Conservation (phyloP, 2,329 filamentous ascomycete genomes). For the Penicillium sp. region DNA sequence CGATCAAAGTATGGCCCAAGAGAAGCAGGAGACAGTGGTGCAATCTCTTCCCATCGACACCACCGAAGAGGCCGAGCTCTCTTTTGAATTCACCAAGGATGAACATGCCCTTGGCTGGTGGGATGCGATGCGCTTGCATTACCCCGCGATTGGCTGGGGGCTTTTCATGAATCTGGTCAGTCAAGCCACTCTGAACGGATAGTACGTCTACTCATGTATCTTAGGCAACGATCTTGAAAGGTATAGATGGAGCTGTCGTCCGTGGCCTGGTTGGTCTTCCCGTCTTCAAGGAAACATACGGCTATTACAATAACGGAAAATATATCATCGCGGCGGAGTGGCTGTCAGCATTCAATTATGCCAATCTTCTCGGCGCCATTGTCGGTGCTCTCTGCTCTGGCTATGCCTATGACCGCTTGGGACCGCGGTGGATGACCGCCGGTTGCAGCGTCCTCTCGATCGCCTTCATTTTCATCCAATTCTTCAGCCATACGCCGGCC, state of each 20-base stretch:
- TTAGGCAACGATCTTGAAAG: slow-evolving; percentile 20
- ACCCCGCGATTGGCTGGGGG: slow-evolving; percentile 24
- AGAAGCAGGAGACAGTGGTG: slow-evolving; percentile 13
- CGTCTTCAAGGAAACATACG: slow-evolving; percentile 25
- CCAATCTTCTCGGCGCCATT: slow-evolving; percentile 23
- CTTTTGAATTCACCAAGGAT: slow-evolving; percentile 19
- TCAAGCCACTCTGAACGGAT: not conserved
- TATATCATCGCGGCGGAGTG: slow-evolving; percentile 25
- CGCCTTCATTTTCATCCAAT: slow-evolving; percentile 56
- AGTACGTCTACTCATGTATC: not conserved
- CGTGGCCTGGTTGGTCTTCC: slow-evolving; percentile 25
- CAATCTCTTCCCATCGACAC: slow-evolving; percentile 13
- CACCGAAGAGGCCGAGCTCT: slow-evolving; percentile 17
- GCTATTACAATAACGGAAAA: slow-evolving; percentile 22
- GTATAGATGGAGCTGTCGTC: slow-evolving; percentile 24
- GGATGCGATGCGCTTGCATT: slow-evolving; percentile 21
- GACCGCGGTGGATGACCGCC: slow-evolving; percentile 23
- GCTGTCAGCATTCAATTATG: slow-evolving; percentile 27
- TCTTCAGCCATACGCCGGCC: slow-evolving; percentile 53
- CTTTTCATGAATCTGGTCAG: slow-evolving; percentile 26
- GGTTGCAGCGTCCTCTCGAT: slow-evolving; percentile 29
- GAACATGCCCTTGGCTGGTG: slow-evolving; percentile 24
- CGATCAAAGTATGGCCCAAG: not conserved
- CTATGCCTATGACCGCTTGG: slow-evolving; percentile 26
- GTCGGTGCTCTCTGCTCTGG: slow-evolving; percentile 24